Evolutionary conservation across 495 filamentous ascomycete species (phyloP), one percentile per base, ranked within the genome.

Genomic region (Cercophora scortea): DNA sequence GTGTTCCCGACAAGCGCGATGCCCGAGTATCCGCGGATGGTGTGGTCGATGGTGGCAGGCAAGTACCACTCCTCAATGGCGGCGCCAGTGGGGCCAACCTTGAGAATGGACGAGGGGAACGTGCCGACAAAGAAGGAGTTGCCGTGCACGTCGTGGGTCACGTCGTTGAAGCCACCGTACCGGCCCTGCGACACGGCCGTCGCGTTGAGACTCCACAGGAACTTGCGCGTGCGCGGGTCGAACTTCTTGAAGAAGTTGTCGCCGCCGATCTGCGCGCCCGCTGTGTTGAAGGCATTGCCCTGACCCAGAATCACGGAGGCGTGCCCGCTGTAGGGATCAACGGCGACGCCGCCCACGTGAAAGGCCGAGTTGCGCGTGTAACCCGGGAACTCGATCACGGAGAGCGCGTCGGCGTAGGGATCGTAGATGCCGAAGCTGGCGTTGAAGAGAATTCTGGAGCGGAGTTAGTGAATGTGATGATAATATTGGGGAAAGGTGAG

Each of bases 141-240:
- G 6, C 63, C 61, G 18, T 42, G 51, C 10, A 50, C 41, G 50
- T 68, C 65, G 54, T 59, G 59, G 8, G 62, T 57, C 32, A 64
- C 53, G 53, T 68, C 65, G 51, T 66, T 59, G 17, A 63, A 61
- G 3, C 63, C 65, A 42, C 65, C 65, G 48, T 64, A 68, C 4
- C 36, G 32, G 4, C 61, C 61, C 49, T 56, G 45, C 18, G 53
- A 61, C 9, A 63, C 42, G 19, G 48, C 48, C 1, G 65, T 68
- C 32, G 64, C 38, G 58, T 68, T 68, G 34, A 57, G 49, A 17
- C 48, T 53, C 65, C 65, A 68, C 9, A 68, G 50, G 4, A 60
- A 40, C 15, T 44, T 47, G 17, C 48, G 36, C 2, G 53, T 47
- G 8, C 25, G 39, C 4, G 60, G 51, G 43, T 63, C 57, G 40